A percentile compares a stretch with the other conserved stretches of the same genome.
Conservation (phyloP, 129 eudicot species). For the Scalesia atractyloides region DNA sequence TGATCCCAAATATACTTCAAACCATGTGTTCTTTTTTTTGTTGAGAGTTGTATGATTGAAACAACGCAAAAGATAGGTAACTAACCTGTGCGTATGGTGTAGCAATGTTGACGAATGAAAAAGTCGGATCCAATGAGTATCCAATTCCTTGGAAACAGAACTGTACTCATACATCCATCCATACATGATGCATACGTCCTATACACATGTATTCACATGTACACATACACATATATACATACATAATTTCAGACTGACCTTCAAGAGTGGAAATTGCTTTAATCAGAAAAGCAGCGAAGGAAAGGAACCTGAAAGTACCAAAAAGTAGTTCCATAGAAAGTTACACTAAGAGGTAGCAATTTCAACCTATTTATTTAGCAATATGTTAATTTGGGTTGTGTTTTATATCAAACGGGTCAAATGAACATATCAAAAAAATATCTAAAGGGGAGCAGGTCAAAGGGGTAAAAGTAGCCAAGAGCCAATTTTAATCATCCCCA, state of each 20-base stretch:
- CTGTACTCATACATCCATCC: background rate
- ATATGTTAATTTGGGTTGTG: too few relatives aligned
- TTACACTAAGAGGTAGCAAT: too few relatives aligned
- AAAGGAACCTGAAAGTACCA: conserved; percentile 75
- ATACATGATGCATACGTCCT: background rate
- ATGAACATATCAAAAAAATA: too few relatives aligned
- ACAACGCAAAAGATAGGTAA: conserved; percentile 12
- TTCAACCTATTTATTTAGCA: too few relatives aligned
- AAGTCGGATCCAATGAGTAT: conserved; percentile 72
- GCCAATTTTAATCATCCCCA: too few relatives aligned
- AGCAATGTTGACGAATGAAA: conserved; percentile 84
- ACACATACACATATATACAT: background rate
- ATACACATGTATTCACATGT: background rate
- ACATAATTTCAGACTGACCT: conserved; percentile 47
- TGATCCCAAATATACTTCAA: too few relatives aligned
- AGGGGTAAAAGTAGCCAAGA: too few relatives aligned
- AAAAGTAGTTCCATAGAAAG: too few relatives aligned
- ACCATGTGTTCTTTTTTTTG: background rate
- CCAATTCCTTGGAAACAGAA: conserved; percentile 65
- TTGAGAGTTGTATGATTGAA: conserved; percentile 6
- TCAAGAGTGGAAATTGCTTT: conserved; percentile 97
- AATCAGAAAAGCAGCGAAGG: conserved; percentile 86
- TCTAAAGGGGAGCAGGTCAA: too few relatives aligned
- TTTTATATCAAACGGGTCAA: too few relatives aligned
- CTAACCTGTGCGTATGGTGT: conserved; percentile 94